Conservation (phyloP, 1,139 yeast species). For the Wickerhamiella pararugosa region DNA sequence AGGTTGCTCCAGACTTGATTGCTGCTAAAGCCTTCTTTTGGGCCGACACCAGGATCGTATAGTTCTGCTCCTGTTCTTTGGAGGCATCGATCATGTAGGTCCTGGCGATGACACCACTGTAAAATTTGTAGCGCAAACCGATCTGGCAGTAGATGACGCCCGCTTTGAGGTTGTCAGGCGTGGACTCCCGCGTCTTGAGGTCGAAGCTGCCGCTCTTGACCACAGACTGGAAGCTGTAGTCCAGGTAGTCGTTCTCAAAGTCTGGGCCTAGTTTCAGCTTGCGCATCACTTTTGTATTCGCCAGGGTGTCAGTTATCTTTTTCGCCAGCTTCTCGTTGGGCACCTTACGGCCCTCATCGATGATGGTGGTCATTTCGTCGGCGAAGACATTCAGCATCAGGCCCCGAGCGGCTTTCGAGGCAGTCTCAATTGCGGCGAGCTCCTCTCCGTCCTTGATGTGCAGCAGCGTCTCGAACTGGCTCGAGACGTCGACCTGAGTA, state of each 20-base stretch:
- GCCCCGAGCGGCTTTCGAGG: conserved; percentile 64
- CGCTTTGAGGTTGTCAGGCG: conserved; percentile 44
- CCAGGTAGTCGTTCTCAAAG: conserved; percentile 63
- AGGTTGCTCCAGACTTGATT: conserved; percentile 53
- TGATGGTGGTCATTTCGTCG: conserved; percentile 74
- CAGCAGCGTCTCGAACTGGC: conserved; percentile 42
- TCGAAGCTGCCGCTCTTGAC: conserved; percentile 79
- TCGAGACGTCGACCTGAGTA: conserved; percentile 39
- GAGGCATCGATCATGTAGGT: conserved; percentile 87
- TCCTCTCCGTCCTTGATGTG: conserved; percentile 76
- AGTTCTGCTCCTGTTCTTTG: conserved; percentile 59
- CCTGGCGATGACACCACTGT: conserved; percentile 79
- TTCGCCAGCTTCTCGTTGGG: conserved; percentile 64
- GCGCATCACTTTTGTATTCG: conserved; percentile 54
- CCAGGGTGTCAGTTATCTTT: conserved; percentile 66
- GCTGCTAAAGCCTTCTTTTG: conserved; percentile 51
- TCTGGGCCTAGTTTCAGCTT: conserved; percentile 44
- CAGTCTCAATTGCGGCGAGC: conserved; percentile 46
- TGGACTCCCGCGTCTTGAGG: conserved; percentile 70
- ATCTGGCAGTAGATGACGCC: conserved; percentile 76
- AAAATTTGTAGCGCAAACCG: conserved; percentile 77
- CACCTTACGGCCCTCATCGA: conserved; percentile 73
- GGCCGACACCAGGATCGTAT: conserved; percentile 50
- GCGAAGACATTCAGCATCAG: conserved; percentile 66
- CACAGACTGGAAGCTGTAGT: conserved; percentile 92